Evolutionary conservation across 805 yeast genomes (phyloP).

Genomic region (Saturnispora quitensis): DNA sequence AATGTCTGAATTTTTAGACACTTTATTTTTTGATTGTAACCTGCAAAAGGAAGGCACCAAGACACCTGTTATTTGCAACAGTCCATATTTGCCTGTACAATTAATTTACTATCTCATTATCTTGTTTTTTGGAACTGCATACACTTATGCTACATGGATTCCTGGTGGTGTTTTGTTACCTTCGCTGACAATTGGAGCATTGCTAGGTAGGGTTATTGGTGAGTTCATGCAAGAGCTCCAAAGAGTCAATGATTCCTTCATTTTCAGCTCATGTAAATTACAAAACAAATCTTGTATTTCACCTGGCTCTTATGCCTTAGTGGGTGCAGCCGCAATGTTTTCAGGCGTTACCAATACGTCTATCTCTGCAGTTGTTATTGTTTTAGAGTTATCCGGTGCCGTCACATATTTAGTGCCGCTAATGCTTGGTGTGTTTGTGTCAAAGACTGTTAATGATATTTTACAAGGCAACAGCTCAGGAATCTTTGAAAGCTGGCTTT

Average conservation of each 20-base stretch:
- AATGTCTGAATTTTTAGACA: constrained; percentile 45
- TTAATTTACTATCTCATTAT: constrained; percentile 11
- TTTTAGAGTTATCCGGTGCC: constrained; percentile 83
- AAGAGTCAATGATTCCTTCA: constrained; percentile 29
- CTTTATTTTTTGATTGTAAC: constrained; percentile 61
- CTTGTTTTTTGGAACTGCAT: constrained; percentile 45
- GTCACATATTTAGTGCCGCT: constrained; percentile 75
- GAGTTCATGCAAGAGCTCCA: constrained; percentile 43
- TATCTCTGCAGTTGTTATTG: constrained; percentile 68
- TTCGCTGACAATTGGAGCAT: constrained; percentile 52
- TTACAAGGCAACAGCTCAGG: constrained; percentile 39
- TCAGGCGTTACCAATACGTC: constrained; percentile 78
- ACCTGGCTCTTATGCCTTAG: constrained; percentile 82
- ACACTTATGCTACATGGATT: constrained; percentile 58
- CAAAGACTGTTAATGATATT: constrained; percentile 64
- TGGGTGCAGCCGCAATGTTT: constrained; percentile 78
- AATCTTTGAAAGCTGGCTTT: constrained; percentile 55
- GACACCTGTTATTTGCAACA: constrained; percentile 14
- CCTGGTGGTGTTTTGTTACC: constrained; percentile 67
- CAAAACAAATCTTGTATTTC: constrained; percentile 46
- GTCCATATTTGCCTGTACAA: constrained; percentile 30
- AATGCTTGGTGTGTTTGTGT: constrained; percentile 71
- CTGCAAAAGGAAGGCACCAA: constrained; percentile 5
- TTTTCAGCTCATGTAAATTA: constrained; percentile 33
- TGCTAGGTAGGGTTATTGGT: constrained; percentile 49